phyloP scores from a whole-genome alignment of 2,329 filamentous ascomycete species.

The Aureobasidium uvarum region DNA sequence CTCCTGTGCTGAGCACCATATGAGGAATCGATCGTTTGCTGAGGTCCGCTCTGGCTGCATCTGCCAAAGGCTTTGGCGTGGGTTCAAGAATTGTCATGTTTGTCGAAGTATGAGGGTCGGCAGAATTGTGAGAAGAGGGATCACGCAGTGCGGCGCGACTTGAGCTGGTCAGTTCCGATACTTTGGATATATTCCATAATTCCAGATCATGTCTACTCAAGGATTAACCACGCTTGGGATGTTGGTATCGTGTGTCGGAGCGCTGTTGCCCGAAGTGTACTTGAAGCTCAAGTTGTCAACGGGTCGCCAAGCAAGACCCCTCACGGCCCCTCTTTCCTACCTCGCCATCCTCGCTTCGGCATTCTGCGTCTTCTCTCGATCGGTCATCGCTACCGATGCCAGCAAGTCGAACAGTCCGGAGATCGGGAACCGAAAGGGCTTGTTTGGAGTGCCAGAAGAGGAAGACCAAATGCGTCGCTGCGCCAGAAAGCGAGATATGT shows the following conservation, averaged over 20 bases:
- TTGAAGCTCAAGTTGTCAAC: background rate
- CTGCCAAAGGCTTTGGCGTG: background rate
- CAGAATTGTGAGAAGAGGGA: no score
- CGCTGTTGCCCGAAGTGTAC: background rate
- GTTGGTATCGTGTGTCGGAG: background rate
- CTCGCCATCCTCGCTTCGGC: background rate
- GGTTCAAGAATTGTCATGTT: background rate
- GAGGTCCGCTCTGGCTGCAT: slow-evolving; percentile 17
- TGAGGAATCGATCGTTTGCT: slow-evolving; percentile 23
- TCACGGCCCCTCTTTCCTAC: background rate
- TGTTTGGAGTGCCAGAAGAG: slow-evolving; percentile 29
- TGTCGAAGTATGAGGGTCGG: background rate
- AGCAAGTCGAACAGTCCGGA: slow-evolving; percentile 18
- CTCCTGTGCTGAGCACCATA: slow-evolving; percentile 8
- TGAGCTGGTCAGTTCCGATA: no score
- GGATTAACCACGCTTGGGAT: no score
- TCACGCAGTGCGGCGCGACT: background rate
- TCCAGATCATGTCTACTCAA: no score
- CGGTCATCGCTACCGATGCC: background rate
- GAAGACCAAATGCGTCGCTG: slow-evolving; percentile 27
- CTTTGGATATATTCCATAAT: background rate
- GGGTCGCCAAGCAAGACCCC: background rate
- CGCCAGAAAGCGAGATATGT: slow-evolving; percentile 40
- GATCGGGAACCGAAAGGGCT: slow-evolving; percentile 19
- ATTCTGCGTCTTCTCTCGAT: background rate